Evolutionary conservation across 139 green algal genomes (phyloP), one percentile per base, ranked within the genome.

Genomic region (Coelastrella sp.): DNA sequence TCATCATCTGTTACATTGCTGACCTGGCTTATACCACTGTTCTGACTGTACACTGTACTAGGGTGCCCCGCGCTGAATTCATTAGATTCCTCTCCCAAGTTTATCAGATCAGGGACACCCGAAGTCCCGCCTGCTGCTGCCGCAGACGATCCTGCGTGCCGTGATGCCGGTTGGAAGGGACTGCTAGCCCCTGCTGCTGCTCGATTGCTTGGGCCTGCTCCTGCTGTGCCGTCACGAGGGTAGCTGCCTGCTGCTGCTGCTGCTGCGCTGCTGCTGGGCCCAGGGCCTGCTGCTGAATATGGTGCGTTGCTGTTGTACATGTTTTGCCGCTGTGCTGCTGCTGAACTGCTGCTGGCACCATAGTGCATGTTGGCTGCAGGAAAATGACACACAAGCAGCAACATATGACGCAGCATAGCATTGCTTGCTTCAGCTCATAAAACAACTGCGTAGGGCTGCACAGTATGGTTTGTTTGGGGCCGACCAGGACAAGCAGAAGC

Each of bases 51-150:
- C 23, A 79, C 73, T 54, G 73, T 77, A 59, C 85, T 75, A 54
- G 32, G 17, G 5, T 65, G 58, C 20, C 59, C 73, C 13, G 20
- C 23, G 86, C 86, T 85, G 4, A 81, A 66, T 10, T 74, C 73
- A 32, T 59, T 64, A 4, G 85, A 84, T 13, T 74, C 86, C 3
- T 90, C 86, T 11, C 20, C 68, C 56, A 90, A 16, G 59, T 60
- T 85, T 13, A 90, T 90, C 14, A 90, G 16, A 76, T 90, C 86
- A 20, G 84, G 65, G 60, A 80, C 23, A 5, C 58, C 83, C 64
- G 32, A 23, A 80, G 74, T 23, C 8, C 47, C 59, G 11, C 54
- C 79, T 73, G 79, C 54, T 73, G 58, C 58, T 54, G 58, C 59
- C 56, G 79, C 58, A 54, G 71, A 32, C 23, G 77, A 14, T 68